Conservation (phyloP, 2,329 filamentous ascomycete species). For the Moelleriella libera region DNA sequence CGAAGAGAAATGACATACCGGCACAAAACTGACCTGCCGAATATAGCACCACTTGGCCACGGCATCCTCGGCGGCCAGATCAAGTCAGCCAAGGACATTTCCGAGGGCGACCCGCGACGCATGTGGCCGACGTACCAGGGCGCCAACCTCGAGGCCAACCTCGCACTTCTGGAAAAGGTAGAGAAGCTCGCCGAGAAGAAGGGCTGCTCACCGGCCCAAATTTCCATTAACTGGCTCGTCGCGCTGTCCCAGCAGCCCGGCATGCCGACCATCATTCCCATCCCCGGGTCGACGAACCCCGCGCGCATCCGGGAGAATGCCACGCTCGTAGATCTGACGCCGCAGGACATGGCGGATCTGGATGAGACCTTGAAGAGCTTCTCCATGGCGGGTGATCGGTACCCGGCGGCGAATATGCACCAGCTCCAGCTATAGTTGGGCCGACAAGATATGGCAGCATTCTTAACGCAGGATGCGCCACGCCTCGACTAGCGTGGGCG, state of each 20-base stretch:
- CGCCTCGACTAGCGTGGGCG: neutral
- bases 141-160: too few relatives aligned
- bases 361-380: slow-evolving; percentile 33
- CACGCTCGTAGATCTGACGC: slow-evolving; percentile 30
- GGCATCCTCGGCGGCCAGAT: too few relatives aligned
- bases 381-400: slow-evolving; percentile 32
- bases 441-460: neutral
- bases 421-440: neutral
- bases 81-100: too few relatives aligned
- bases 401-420: slow-evolving; percentile 16
- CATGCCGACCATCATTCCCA: slow-evolving; percentile 46
- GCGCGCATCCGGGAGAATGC: slow-evolving; percentile 48
- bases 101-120: too few relatives aligned
- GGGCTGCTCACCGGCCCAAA: slow-evolving; percentile 23
- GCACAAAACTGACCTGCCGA: too few relatives aligned
- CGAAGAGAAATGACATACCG: too few relatives aligned
- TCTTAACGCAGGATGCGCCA: neutral
- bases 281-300: slow-evolving; percentile 47
- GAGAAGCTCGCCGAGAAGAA: too few relatives aligned
- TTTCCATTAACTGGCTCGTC: slow-evolving; percentile 51
- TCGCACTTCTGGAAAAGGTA: too few relatives aligned
- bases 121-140: too few relatives aligned
- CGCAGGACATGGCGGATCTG: slow-evolving; percentile 35
- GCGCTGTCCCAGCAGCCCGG: slow-evolving; percentile 34
- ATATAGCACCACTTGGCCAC: too few relatives aligned